These are phyloP conservation scores for Penicillium polonicum DNA, from an alignment of 2,329 filamentous ascomycete species.

Conservation along the genomic window DNA sequence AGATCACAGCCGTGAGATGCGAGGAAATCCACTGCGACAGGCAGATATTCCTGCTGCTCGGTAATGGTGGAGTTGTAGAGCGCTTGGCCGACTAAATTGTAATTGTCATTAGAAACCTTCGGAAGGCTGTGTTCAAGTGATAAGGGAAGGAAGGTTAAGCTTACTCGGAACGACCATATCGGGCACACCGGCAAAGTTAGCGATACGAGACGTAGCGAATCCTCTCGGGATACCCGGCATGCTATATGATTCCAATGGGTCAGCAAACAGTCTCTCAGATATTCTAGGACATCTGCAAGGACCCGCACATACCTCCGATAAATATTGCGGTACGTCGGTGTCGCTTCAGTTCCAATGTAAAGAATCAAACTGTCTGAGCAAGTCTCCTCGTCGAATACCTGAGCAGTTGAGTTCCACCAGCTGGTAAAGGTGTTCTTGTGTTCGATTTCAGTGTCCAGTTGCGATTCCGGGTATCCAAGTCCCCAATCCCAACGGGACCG, in stretches of 20 bases:
- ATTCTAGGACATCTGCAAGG: too few species aligned
- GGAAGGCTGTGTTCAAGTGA: background rate
- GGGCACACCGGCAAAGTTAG: background rate
- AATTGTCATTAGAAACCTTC: background rate
- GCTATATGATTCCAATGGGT: background rate
- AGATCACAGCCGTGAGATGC: slow-evolving; percentile 62
- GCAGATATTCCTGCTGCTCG: slow-evolving; percentile 51
- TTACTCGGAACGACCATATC: background rate
- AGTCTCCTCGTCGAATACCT: background rate
- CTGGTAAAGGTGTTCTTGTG: background rate
- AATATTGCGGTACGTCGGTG: background rate
- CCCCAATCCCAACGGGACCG: background rate
- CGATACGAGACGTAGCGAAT: background rate
- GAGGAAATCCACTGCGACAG: slow-evolving; percentile 59
- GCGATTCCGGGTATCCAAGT: background rate
- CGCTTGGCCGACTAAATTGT: slow-evolving; percentile 36
- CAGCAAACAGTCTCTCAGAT: background rate
- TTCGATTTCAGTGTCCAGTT: background rate
- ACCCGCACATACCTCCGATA: background rate
- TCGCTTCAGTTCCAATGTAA: background rate
- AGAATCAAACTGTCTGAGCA: background rate
- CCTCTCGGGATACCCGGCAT: background rate
- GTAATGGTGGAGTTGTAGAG: slow-evolving; percentile 35
- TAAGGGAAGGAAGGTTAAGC: background rate
- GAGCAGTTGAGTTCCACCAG: background rate